Evolutionary conservation across 2,329 filamentous ascomycete species (phyloP).

Genomic region (Fusarium tuaranense): DNA sequence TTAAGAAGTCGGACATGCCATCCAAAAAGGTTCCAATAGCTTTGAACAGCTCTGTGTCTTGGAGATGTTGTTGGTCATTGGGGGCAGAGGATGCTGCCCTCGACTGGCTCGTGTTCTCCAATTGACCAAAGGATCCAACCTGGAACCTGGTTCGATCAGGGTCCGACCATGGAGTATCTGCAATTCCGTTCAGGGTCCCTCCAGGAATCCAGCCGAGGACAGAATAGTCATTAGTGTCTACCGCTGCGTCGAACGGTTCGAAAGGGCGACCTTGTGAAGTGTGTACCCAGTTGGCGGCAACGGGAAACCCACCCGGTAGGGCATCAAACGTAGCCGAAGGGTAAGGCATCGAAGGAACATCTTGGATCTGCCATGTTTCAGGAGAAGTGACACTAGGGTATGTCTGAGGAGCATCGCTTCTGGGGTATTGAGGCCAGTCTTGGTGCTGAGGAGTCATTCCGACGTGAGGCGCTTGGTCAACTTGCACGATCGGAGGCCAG

Average conservation of each 20-base stretch:
- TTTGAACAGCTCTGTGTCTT: neutral
- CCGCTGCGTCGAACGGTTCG: neutral
- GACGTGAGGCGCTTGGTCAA: neutral
- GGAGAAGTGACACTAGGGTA: neutral
- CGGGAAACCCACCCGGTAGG: neutral
- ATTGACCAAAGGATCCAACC: neutral
- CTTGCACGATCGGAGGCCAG: neutral
- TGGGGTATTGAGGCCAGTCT: neutral
- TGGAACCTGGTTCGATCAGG: neutral
- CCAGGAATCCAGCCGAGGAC: no score
- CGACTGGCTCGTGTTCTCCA: rapidly evolving
- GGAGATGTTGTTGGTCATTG: neutral
- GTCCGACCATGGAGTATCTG: neutral
- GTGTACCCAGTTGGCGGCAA: neutral
- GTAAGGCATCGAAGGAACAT: neutral
- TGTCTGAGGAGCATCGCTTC: no score
- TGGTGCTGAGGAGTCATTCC: neutral
- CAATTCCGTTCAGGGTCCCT: neutral
- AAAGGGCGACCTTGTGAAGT: neutral
- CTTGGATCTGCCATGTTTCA: neutral
- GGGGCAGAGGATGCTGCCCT: neutral
- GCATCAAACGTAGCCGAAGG: neutral
- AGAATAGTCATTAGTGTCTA: neutral
- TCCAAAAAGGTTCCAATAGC: neutral
- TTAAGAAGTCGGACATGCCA: rapidly evolving